Evolutionary conservation across 2,329 filamentous ascomycete genomes (phyloP).

Genomic region (Fusarium proliferatum): DNA sequence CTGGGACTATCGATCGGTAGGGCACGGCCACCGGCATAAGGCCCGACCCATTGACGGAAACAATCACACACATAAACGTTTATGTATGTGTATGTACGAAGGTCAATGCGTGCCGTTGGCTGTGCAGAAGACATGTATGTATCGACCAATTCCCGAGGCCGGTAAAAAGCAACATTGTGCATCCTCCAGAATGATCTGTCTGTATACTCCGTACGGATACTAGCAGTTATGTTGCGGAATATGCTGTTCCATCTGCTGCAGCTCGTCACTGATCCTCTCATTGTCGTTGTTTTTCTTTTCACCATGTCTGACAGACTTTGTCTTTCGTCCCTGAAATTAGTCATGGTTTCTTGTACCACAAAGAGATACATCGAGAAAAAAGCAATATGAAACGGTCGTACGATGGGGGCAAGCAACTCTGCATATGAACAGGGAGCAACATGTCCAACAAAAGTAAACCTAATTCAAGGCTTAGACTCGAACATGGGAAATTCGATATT

Average conservation of each 20-base stretch:
- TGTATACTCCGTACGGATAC: not conserved
- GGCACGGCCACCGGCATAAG: conserved; percentile 18
- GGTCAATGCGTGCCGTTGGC: conserved; percentile 32
- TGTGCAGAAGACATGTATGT: conserved; percentile 7
- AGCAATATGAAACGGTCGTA: conserved; percentile 32
- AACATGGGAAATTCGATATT: conserved; percentile 1
- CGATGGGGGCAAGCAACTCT: conserved; percentile 16
- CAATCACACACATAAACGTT: conserved; percentile 29
- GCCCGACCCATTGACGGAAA: conserved; percentile 30
- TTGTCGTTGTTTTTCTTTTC: not conserved
- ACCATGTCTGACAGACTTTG: not conserved
- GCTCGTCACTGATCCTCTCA: conserved; percentile 2
- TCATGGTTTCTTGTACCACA: conserved; percentile 1
- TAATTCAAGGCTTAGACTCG: conserved; percentile 3
- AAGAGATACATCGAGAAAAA: conserved; percentile 19
- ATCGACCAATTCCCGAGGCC: conserved; percentile 13
- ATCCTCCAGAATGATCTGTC: conserved; percentile 3
- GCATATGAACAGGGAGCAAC: conserved; percentile 19
- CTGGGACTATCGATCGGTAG: conserved; percentile 29
- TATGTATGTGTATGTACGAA: conserved; percentile 10
- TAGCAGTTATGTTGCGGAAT: not conserved
- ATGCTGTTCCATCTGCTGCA: conserved; percentile 7
- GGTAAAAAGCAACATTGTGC: conserved; percentile 35
- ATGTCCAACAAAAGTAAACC: conserved; percentile 20
- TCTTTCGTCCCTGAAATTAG: not conserved